These are phyloP conservation scores for Saccharomycopsis sp. DNA, from an alignment of 805 yeast genomes.

Conservation along the genomic window DNA sequence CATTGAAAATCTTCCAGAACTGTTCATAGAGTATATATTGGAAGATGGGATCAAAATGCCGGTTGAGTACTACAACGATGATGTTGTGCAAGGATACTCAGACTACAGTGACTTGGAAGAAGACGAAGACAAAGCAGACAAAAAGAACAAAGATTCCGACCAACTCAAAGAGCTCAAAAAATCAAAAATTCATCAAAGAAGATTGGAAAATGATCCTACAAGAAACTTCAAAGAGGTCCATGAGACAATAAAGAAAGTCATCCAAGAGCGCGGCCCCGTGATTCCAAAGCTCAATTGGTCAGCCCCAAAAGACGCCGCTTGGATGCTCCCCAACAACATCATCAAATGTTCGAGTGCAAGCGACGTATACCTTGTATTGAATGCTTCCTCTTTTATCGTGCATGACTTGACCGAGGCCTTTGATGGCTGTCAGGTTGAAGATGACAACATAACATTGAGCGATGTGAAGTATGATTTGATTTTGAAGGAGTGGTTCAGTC, in stretches of 20 bases:
- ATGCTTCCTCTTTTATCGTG: conserved; percentile 78
- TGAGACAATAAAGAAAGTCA: conserved; percentile 34
- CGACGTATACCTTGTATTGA: conserved; percentile 73
- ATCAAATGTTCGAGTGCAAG: conserved; percentile 60
- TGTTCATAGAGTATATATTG: conserved; percentile 50
- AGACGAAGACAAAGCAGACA: conserved; percentile 27
- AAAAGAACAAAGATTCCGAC: conserved; percentile 13
- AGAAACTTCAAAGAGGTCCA: conserved; percentile 54
- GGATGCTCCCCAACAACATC: conserved; percentile 78
- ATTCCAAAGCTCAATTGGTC: conserved; percentile 96
- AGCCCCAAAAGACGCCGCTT: conserved; percentile 87
- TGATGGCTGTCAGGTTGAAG: conserved; percentile 34
- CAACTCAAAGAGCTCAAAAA: too few relatives aligned
- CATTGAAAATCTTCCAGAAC: conserved; percentile 47
- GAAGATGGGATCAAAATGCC: conserved; percentile 66
- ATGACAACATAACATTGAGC: conserved; percentile 20
- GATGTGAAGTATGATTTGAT: conserved; percentile 51
- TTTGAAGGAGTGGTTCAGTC: conserved; percentile 69
- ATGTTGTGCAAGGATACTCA: conserved; percentile 40
- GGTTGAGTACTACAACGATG: conserved; percentile 32
- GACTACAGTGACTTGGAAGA: conserved; percentile 74
- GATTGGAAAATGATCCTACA: conserved; percentile 33
- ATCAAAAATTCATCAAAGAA: conserved; percentile 20
- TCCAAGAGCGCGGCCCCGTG: conserved; percentile 48
- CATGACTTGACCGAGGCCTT: conserved; percentile 77